Evolutionary conservation across 139 green algal genomes (phyloP).

Genomic region (Zygnema circumcarinatum): DNA sequence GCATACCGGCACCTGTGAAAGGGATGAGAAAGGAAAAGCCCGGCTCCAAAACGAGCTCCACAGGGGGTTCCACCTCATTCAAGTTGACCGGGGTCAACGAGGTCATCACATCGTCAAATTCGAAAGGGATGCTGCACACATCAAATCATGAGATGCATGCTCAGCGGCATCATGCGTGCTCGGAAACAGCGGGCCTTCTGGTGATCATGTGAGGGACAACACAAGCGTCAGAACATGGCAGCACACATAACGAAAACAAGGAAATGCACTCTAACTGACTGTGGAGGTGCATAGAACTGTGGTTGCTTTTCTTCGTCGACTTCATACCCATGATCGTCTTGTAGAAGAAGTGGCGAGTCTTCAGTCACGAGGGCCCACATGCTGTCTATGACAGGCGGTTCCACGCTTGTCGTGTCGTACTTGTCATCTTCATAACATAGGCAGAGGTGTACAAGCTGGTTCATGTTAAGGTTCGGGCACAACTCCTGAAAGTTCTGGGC

Average conservation of each 20-base stretch:
- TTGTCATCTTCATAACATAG: conserved; percentile 42
- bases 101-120: neutral
- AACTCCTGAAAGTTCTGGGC: neutral
- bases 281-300: no score
- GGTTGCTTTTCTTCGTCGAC: no score
- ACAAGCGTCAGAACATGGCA: no score
- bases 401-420: conserved; percentile 27
- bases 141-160: no score
- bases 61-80: conserved; percentile 28
- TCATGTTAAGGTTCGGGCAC: conserved; percentile 3
- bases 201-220: no score
- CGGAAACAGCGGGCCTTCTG: no score
- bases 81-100: neutral
- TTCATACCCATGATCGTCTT: conserved; percentile 14
- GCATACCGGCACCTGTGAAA: neutral
- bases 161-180: no score
- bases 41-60: neutral
- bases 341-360: conserved; percentile 9
- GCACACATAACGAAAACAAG: no score
- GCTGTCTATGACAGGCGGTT: neutral
- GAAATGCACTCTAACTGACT: no score
- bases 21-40: conserved; percentile 23
- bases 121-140: conserved; percentile 15
- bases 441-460: conserved; percentile 36
- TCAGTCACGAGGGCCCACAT: conserved; percentile 20